These are phyloP conservation scores for Pythium vanterpoolii DNA, from an alignment of 352 stramenopile genomes.

Conservation along the genomic window DNA sequence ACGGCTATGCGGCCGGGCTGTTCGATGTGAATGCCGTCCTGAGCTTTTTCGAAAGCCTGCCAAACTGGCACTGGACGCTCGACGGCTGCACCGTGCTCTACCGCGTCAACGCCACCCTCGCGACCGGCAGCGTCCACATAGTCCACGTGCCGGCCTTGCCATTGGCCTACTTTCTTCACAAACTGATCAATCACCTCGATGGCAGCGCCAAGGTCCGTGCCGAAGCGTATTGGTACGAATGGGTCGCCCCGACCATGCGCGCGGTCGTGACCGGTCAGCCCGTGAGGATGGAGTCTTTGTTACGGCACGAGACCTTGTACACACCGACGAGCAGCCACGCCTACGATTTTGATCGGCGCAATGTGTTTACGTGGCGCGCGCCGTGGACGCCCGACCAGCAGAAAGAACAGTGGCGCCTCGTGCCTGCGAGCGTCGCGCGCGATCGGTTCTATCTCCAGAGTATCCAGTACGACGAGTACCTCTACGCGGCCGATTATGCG, in stretches of 20 bases:
- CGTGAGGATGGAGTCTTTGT: slow-evolving; percentile 22
- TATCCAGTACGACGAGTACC: slow-evolving; percentile 49
- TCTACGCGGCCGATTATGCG: slow-evolving; percentile 67
- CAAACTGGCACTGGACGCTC: slow-evolving; percentile 68
- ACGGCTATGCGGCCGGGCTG: slow-evolving; percentile 61
- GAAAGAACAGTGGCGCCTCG: slow-evolving; percentile 55
- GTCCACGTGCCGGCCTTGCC: slow-evolving; percentile 54
- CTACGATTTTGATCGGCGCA: slow-evolving; percentile 34
- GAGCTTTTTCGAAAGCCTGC: slow-evolving; percentile 64
- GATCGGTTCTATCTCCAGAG: slow-evolving; percentile 70
- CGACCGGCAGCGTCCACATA: slow-evolving; percentile 25
- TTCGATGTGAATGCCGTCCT: slow-evolving; percentile 64
- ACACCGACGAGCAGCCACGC: slow-evolving; percentile 22
- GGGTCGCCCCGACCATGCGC: slow-evolving; percentile 30
- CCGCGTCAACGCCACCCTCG: slow-evolving; percentile 44
- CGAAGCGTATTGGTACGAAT: slow-evolving; percentile 25
- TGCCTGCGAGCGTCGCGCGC: slow-evolving; percentile 48
- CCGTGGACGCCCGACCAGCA: slow-evolving; percentile 30
- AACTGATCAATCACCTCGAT: slow-evolving; percentile 62
- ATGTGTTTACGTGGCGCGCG: slow-evolving; percentile 37
- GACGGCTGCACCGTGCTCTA: slow-evolving; percentile 68
- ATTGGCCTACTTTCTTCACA: slow-evolving; percentile 66
- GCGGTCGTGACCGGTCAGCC: slow-evolving; percentile 33
- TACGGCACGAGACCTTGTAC: slow-evolving; percentile 28
- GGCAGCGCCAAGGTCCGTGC: slow-evolving; percentile 29